These are phyloP conservation scores for Cladophialophora immunda DNA, from an alignment of 2,329 filamentous ascomycete species.

Conservation along the genomic window DNA sequence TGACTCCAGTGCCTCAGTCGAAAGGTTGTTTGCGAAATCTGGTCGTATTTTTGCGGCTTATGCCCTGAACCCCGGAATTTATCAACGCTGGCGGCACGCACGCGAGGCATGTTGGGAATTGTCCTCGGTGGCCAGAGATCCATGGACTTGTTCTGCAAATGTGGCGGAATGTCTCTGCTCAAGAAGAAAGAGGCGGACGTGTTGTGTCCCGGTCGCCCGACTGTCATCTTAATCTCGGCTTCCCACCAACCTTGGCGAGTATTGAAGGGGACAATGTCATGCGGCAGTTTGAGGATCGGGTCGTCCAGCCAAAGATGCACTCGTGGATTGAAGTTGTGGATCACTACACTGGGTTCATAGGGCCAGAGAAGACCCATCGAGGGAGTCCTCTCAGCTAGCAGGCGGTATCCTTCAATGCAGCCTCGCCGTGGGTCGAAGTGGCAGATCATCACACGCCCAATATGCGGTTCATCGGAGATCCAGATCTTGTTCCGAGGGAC, in stretches of 20 bases:
- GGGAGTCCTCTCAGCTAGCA: conserved; percentile 70
- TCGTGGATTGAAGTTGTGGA: conserved; percentile 75
- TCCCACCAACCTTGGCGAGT: conserved; percentile 41
- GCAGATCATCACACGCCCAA: conserved; percentile 77
- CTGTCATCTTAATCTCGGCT: conserved; percentile 59
- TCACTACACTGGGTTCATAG: conserved; percentile 70
- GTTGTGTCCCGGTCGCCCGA: conserved; percentile 37
- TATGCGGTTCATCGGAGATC: conserved; percentile 79
- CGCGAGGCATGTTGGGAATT: conserved; percentile 70
- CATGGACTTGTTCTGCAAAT: conserved; percentile 49
- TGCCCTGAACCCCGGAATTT: conserved; percentile 56
- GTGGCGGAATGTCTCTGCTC: conserved; percentile 60
- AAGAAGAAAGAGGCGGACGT: conserved; percentile 67
- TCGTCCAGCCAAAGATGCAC: conserved; percentile 77
- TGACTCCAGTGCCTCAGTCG: conserved; percentile 80
- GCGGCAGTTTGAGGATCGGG: conserved; percentile 70
- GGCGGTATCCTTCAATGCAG: conserved; percentile 80
- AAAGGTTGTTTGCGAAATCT: conserved; percentile 76
- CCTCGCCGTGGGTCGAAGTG: conserved; percentile 77
- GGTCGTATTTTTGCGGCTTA: conserved; percentile 60
- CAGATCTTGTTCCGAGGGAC: conserved; percentile 81
- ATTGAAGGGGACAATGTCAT: conserved; percentile 34
- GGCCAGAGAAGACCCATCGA: conserved; percentile 70
- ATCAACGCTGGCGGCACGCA: conserved; percentile 59
- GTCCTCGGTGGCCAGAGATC: conserved; percentile 78